Evolutionary conservation across 495 filamentous ascomycete species (phyloP), one percentile per base, ranked within the genome.

Genomic region (Penicillium turbatum): DNA sequence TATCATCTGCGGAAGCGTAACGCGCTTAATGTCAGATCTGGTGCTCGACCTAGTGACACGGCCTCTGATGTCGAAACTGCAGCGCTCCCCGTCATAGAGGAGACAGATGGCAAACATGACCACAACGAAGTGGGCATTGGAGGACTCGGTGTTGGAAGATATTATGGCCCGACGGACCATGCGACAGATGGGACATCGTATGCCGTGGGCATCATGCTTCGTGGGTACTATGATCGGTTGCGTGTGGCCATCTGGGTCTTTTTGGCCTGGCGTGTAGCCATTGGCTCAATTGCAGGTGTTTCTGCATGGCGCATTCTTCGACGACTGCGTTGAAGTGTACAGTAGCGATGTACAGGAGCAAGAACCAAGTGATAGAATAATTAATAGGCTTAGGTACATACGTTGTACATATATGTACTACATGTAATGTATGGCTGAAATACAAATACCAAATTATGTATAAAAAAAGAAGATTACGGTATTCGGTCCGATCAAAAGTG

Each of bases 171-270:
- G 3, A 55, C 63, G 3, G 57, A 64, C 52, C 57, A 58, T 24
- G 51, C 52, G 13, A 42, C 53, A 37, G 69, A 69, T 55, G 67
- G 64, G 16, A 56, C 48, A 37, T 56, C 65, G 41, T 68, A 75
- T 57, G 82, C 80, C 1, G 82, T 88, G 31, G 79, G 80, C 9
- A 74, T 82, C 2, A 74, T 90, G 75, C 63, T 90, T 30, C 78
- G 81, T 13, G 86, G 86, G 10, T 91, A 91, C 60, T 88, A 87
- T 66, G 76, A 82, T 48, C 75, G 80, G 53, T 68, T 88, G 31
- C 72, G 79, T 36, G 65, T 72, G 43, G 86, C 85, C 4, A 79
- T 89, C 19, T 79, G 70, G 45, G 67, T 86, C 8, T 74, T 71
- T 49, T 46, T 69, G 17, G 72, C 64, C 3, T 76, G 72, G 72